phyloP scores from a whole-genome alignment of 257 asterid species.

The Solanum paucissectum region DNA sequence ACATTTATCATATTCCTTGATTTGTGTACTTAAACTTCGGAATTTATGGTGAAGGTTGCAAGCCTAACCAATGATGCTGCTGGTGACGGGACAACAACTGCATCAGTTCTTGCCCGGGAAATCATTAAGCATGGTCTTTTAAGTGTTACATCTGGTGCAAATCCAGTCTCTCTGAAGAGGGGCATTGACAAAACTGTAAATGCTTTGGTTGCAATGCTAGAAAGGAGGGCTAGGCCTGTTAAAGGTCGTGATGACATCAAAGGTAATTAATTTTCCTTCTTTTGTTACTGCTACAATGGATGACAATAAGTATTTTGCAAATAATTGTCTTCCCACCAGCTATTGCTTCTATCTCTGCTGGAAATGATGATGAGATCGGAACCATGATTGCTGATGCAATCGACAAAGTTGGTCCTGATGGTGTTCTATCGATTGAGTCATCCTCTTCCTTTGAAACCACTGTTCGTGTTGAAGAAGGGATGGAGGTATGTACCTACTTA shows the following conservation, averaged over 20 bases:
- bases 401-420: constrained; percentile 99
- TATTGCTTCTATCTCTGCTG: constrained; percentile 86
- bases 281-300: background rate
- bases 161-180: constrained; percentile 80
- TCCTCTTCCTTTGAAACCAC: constrained; percentile 96
- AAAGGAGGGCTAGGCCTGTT: constrained; percentile 73
- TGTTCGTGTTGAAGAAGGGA: constrained; percentile 91
- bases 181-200: constrained; percentile 85
- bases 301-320: background rate
- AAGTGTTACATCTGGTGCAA: constrained; percentile 96
- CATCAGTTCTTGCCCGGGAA: constrained; percentile 91
- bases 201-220: constrained; percentile 64
- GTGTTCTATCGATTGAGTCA: constrained; percentile 92
- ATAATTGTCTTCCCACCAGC: constrained; percentile 29
- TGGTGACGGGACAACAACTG: constrained; percentile 98
- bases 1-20: background rate
- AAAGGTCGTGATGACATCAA: constrained; percentile 86
- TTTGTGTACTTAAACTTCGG: constrained; percentile 34
- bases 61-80: constrained; percentile 98
- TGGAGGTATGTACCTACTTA: constrained; percentile 57
- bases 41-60: constrained; percentile 57
- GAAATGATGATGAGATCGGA: constrained; percentile 84
- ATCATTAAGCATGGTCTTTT: constrained; percentile 82
- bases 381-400: constrained; percentile 90
- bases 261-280: constrained; percentile 35